These are phyloP conservation scores for Neoscytalidium dimidiatum DNA, from an alignment of 2,329 filamentous ascomycete species.

Conservation along the genomic window DNA sequence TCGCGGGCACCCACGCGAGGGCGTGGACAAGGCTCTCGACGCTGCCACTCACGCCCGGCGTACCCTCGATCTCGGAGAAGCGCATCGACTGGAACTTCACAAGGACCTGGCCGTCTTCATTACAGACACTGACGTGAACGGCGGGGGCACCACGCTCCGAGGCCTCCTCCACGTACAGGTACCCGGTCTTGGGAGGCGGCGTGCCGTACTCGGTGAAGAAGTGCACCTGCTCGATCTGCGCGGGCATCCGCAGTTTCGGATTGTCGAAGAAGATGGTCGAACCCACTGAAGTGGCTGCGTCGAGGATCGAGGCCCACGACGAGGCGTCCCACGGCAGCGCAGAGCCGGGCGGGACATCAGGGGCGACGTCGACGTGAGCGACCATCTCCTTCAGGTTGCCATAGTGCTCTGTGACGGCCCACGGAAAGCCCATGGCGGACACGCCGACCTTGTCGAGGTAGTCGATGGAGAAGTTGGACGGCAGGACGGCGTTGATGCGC, in stretches of 20 bases:
- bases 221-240: constrained; percentile 32
- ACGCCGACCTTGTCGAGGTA: constrained; percentile 45
- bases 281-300: constrained; percentile 46
- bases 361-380: constrained; percentile 40
- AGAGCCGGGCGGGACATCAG: constrained; percentile 18
- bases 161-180: constrained; percentile 35
- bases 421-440: constrained; percentile 45
- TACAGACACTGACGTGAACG: constrained; percentile 32
- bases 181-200: constrained; percentile 35
- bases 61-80: constrained; percentile 44
- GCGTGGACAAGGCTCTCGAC: constrained; percentile 39
- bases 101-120: constrained; percentile 33
- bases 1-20: constrained; percentile 41
- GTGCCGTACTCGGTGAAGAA: constrained; percentile 25
- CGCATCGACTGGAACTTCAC: constrained; percentile 38
- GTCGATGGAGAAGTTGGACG: constrained; percentile 39
- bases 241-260: constrained; percentile 41
- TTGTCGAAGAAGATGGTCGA: constrained; percentile 43
- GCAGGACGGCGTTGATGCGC: constrained; percentile 29
- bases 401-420: constrained; percentile 43
- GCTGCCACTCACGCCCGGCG: constrained; percentile 23
- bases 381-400: constrained; percentile 44
- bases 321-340: constrained; percentile 29
- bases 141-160: constrained; percentile 29
- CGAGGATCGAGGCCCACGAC: constrained; percentile 45